A percentile compares a stretch with the other conserved stretches of the same genome.
Evolutionary conservation across 2,329 filamentous ascomycete genomes (phyloP).

Genomic region (Hypomyces perniciosus): DNA sequence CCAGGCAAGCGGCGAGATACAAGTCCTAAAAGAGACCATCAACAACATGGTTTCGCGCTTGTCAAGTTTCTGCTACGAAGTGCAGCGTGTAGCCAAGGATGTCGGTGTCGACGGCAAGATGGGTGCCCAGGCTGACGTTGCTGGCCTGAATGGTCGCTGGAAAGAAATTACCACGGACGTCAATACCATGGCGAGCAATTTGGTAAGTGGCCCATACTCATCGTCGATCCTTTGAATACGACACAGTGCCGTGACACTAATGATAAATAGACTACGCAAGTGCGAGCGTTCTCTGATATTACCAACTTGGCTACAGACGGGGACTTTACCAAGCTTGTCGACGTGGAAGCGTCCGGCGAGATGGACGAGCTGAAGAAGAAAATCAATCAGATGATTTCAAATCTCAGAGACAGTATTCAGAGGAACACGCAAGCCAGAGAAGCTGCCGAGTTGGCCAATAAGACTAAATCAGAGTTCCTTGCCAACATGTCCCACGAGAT

Average conservation of each 20-base stretch:
- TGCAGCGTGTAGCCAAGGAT: conserved; percentile 92
- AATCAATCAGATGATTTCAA: conserved; percentile 99
- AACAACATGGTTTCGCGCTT: conserved; percentile 98
- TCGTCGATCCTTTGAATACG: conserved; percentile 2
- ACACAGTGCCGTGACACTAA: conserved; percentile 21
- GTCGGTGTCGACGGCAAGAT: conserved; percentile 98
- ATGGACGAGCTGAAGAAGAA: conserved; percentile 99
- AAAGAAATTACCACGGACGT: conserved; percentile 97
- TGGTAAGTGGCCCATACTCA: conserved; percentile 35
- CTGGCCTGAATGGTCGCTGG: conserved; percentile 89
- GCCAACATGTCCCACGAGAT: conserved; percentile 99
- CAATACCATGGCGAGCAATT: conserved; percentile 78
- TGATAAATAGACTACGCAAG: conserved; percentile 75
- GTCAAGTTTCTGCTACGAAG: conserved; percentile 92
- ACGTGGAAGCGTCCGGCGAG: conserved; percentile 93
- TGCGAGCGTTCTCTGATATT: conserved; percentile 95
- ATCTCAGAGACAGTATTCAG: conserved; percentile 91
- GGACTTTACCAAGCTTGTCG: conserved; percentile 94
- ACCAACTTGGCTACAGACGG: conserved; percentile 96
- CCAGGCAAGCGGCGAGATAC: conserved; percentile 89
- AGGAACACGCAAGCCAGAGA: conserved; percentile 93
- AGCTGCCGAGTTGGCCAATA: conserved; percentile 92
- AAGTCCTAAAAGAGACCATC: conserved; percentile 90
- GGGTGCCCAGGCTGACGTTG: conserved; percentile 93
- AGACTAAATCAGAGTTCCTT: conserved; percentile 96